phyloP scores from a whole-genome alignment of 2,329 filamentous ascomycete genomes.

The Exophiala alcalophila region DNA sequence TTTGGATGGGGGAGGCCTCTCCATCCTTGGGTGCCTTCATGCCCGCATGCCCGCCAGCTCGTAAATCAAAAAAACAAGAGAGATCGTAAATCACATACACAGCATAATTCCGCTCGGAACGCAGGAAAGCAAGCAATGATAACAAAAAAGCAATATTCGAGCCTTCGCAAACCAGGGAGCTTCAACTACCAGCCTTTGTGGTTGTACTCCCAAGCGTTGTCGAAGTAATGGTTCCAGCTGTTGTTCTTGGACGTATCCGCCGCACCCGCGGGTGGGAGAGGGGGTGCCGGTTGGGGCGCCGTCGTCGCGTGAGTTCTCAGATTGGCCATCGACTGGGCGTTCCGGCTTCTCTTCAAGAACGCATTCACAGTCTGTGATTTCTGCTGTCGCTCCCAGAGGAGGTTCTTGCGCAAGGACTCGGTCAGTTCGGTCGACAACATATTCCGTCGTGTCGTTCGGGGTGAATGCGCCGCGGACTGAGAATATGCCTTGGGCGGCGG shows the following conservation, averaged over 20 bases:
- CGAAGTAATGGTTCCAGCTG: slow-evolving; percentile 84
- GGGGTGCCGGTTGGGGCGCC: slow-evolving; percentile 49
- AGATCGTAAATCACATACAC: slow-evolving; percentile 20
- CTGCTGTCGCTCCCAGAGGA: slow-evolving; percentile 93
- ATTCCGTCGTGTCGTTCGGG: slow-evolving; percentile 84
- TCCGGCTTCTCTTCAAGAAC: slow-evolving; percentile 84
- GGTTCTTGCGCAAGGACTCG: slow-evolving; percentile 83
- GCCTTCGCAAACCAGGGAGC: background rate
- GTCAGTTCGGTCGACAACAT: slow-evolving; percentile 96
- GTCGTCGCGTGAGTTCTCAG: slow-evolving; percentile 75
- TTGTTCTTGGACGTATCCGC: slow-evolving; percentile 55
- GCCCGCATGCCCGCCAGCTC: slow-evolving; percentile 7
- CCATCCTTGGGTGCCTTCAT: slow-evolving; percentile 8
- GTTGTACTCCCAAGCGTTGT: slow-evolving; percentile 78
- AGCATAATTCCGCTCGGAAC: slow-evolving; percentile 24
- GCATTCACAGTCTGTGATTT: slow-evolving; percentile 87
- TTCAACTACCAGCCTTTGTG: slow-evolving; percentile 70
- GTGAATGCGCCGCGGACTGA: slow-evolving; percentile 70
- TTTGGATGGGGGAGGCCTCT: slow-evolving; percentile 8
- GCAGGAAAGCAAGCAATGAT: slow-evolving; percentile 18
- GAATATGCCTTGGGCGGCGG: slow-evolving; percentile 20
- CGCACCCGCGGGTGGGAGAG: slow-evolving; percentile 43
- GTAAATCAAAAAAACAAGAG: no score
- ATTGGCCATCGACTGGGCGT: slow-evolving; percentile 85
- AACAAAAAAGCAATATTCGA: slow-evolving; percentile 9